Evolutionary conservation across 2,329 filamentous ascomycete species (phyloP), one percentile per base, ranked within the genome.

Genomic region (Camillea tinctor): DNA sequence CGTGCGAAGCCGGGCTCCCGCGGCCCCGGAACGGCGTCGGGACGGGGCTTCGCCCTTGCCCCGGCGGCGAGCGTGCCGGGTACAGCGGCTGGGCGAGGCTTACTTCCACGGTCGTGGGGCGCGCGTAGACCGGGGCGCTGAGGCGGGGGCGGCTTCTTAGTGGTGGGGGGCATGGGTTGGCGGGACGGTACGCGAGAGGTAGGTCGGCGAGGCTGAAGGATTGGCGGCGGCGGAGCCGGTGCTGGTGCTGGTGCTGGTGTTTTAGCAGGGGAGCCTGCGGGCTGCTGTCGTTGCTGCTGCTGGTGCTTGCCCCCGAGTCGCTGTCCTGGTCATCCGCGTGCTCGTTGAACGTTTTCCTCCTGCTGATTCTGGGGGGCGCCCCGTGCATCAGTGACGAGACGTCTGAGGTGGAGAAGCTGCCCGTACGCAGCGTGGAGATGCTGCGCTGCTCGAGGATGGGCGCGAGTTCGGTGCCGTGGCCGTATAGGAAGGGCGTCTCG

Each of bases 371-470:
- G 26, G 57, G 59, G 3, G 65, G 66, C 4, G 64, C 61, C 40
- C 65, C 57, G 61, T 70, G 70, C 40, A 72, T 58, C 7, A 72
- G 53, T 1, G 71, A 70, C 11, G 69, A 72, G 19, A 72, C 69
- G 54, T 69, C 73, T 57, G 65, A 69, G 61, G 70, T 65, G 50
- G 68, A 68, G 40, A 58, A 52, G 62, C 69, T 60, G 52, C 64
- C 59, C 58, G 64, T 62, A 64, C 72, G 69, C 17, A 77, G 67
- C 1, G 76, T 77, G 5, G 69, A 63, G 56, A 66, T 66, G 64
- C 75, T 77, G 57, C 72, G 75, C 64, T 77, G 73, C 66, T 79
- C 77, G n/a, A 71, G 68, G 62, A 79, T 79, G 15, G 77, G 76
- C 20, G 72, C 69, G 1, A 79, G 71, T 24, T 73, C 66, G 3